A percentile compares a stretch with the other conserved stretches of the same genome.
Conservation (phyloP, 108 stramenopile species). For the Stephanodiscus minutulus region DNA sequence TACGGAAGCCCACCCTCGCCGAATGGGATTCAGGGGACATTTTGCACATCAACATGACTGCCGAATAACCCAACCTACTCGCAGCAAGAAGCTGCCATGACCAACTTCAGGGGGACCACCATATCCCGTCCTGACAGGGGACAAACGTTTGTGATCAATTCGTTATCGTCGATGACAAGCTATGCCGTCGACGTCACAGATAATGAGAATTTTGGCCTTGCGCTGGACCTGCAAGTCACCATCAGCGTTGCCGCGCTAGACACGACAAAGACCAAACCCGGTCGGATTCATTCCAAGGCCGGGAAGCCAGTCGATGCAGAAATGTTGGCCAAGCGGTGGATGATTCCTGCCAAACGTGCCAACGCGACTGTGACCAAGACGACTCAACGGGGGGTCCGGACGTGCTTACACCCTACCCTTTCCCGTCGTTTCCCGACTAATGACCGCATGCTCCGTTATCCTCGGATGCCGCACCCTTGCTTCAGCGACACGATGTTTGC, state of each 20-base stretch:
- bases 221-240: background rate
- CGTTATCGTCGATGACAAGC: background rate
- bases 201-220: constrained; percentile 19
- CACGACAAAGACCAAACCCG: background rate
- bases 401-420: constrained; percentile 16
- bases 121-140: background rate
- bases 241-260: too few relatives aligned
- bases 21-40: background rate
- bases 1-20: background rate
- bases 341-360: constrained; percentile 25
- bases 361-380: constrained; percentile 22
- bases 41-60: background rate
- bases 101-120: background rate
- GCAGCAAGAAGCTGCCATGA: background rate
- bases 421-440: constrained; percentile 19
- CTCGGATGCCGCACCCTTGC: constrained; percentile 10
- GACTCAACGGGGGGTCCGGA: constrained; percentile 36
- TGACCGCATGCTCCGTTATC: constrained; percentile 18
- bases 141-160: background rate
- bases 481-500: constrained; percentile 39
- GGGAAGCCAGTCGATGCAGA: background rate
- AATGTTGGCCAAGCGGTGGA: constrained; percentile 23
- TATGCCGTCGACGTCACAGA: constrained; percentile 3
- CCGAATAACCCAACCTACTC: background rate
- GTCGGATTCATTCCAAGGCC: background rate